Base-by-base conservation (phyloP, 768 basidiomycete genomes). In the Kwoniella mangroviensis region DNA sequence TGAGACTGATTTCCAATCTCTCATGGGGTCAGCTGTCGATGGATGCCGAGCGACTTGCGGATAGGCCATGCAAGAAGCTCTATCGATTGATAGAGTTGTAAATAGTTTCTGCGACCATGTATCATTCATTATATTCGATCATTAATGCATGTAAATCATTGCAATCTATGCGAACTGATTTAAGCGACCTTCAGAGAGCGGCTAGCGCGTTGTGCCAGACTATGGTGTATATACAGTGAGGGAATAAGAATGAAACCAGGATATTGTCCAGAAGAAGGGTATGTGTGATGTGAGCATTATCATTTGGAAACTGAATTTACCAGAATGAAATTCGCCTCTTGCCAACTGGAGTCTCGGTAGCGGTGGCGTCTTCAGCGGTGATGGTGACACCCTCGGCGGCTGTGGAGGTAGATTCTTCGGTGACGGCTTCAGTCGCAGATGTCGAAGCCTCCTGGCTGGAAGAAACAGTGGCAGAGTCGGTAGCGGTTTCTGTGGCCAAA, bases 11-110 rank as follows among this genome's bases (percentile, higher is more conserved):
- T 3, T 34, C 34, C 6, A 34, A 34, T 34, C 34, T 13, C 19
- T 56, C 26, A 7, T 28, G 7, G 1, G 6, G 40, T 9, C 49
- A 80, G 79, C 79, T 43, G 77, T 80, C 45, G 73, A 77, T 58
- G 72, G 72, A 2, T 75, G 75, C 41, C 63, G 79, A 55, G 69
- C 79, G 1, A 80, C 79, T 6, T 80, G 79, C 52, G 79, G 79
- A 63, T 80, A 67, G 71, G 34, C 34, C 34, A 34, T 4, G 34
- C 34, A 34, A 34, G 34, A 34, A 6, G 34, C 34, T 34, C 34
- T 7, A 34, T 34, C 34, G 34, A 7, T 5, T 40, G 19, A 59
- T 42, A 59, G 21, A n/a, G 19, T 42, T 59, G 34, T 11, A 40
- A 58, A 34, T n/a, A 12, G 34, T 59, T 42, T 19, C 40, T 21